phyloP scores from a whole-genome alignment of 2,329 filamentous ascomycete genomes.

The Epichloe brachyelytri region DNA sequence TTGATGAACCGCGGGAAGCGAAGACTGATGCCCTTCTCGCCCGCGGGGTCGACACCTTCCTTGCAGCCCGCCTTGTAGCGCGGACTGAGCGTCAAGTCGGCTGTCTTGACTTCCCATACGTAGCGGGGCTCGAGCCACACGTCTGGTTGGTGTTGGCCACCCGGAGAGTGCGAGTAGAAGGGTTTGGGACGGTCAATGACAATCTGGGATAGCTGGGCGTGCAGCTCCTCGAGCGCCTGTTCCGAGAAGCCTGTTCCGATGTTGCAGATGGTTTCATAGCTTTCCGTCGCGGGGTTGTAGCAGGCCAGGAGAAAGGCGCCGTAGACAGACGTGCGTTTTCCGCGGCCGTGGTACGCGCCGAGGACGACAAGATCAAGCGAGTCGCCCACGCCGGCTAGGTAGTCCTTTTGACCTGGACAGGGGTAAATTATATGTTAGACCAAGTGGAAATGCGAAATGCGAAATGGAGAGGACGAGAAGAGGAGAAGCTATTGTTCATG shows the following conservation, averaged over 20 bases:
- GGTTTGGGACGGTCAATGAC: constrained; percentile 87
- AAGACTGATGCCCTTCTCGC: constrained; percentile 71
- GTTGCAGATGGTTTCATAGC: constrained; percentile 93
- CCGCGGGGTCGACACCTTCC: constrained; percentile 60
- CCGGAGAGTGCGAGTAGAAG: constrained; percentile 77
- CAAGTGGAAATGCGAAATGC: not conserved
- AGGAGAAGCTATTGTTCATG: not conserved
- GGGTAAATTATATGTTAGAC: not conserved
- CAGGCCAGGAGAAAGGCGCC: constrained; percentile 92
- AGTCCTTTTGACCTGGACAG: constrained; percentile 83
- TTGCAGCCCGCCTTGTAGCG: constrained; percentile 83
- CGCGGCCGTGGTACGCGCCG: constrained; percentile 85
- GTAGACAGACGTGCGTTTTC: constrained; percentile 91
- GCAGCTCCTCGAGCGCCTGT: constrained; percentile 77
- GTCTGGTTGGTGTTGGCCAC: constrained; percentile 87
- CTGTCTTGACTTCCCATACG: constrained; percentile 97
- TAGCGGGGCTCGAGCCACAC: constrained; percentile 94
- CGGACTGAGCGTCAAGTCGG: constrained; percentile 84
- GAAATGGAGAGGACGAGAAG: not conserved
- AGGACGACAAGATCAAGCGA: constrained; percentile 93
- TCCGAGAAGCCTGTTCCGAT: constrained; percentile 97
- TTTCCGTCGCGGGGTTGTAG: constrained; percentile 69
- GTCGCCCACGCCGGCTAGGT: constrained; percentile 85
- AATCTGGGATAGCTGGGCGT: constrained; percentile 60
- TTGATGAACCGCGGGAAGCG: constrained; percentile 91